These are phyloP conservation scores for Fusarium sp. DNA, from an alignment of 2,329 filamentous ascomycete species.

Conservation along the genomic window DNA sequence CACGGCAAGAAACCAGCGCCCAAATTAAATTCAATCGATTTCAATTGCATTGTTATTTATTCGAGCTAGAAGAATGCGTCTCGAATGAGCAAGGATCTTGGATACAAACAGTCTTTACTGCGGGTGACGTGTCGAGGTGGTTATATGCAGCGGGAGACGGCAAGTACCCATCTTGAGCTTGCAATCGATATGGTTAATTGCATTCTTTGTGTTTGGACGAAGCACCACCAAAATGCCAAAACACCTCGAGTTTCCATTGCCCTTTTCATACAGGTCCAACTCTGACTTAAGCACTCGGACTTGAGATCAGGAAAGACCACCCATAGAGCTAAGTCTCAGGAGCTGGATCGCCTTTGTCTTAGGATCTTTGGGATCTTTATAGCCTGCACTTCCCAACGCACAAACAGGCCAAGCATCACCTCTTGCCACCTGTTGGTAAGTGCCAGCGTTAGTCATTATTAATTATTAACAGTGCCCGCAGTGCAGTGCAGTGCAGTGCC, in stretches of 20 bases:
- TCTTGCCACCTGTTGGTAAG: slow-evolving; percentile 14
- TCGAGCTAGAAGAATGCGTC: background rate
- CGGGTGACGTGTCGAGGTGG: slow-evolving; percentile 19
- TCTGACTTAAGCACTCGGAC: background rate
- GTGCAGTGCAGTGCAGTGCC: background rate
- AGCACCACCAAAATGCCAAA: background rate
- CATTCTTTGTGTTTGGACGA: slow-evolving; percentile 1
- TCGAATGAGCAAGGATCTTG: background rate
- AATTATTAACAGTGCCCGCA: background rate
- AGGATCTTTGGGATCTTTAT: background rate
- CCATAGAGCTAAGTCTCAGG: background rate
- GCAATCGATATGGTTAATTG: slow-evolving; percentile 10
- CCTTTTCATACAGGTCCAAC: background rate
- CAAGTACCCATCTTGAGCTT: slow-evolving; percentile 29
- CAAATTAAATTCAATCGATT: background rate
- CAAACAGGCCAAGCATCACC: background rate
- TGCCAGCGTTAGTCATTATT: background rate
- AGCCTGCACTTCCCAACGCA: background rate
- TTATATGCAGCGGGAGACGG: slow-evolving; percentile 37
- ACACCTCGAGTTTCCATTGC: background rate
- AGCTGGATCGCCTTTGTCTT: background rate
- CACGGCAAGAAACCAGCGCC: background rate
- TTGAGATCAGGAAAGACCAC: background rate
- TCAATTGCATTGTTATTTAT: background rate
- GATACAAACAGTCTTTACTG: slow-evolving; percentile 14